Evolutionary conservation across 805 yeast genomes (phyloP).

Genomic region (Starmerella etchellsii): DNA sequence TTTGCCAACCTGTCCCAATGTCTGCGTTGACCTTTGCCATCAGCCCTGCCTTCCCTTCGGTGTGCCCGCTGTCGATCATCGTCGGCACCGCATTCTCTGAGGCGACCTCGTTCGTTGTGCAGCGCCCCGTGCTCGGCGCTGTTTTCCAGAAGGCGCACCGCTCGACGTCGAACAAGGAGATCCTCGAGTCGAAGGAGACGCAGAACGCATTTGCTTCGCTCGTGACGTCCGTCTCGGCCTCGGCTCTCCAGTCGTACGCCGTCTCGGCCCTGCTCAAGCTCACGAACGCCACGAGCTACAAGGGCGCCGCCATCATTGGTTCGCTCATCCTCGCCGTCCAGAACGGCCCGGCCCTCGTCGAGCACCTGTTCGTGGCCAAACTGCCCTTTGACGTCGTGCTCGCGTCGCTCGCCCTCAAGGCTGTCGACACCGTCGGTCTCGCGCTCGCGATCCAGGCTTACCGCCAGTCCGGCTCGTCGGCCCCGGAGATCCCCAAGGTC

Average conservation of each 20-base stretch:
- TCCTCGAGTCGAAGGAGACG: constrained; percentile 28
- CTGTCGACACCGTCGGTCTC: constrained; percentile 33
- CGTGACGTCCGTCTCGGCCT: constrained; percentile 26
- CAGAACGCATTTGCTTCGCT: constrained; percentile 28
- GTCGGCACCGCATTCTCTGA: constrained; percentile 31
- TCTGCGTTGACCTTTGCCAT: no score
- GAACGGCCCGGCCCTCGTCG: constrained; percentile 28
- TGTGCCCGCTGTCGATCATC: constrained; percentile 27
- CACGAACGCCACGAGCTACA: constrained; percentile 29
- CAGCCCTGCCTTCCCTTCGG: constrained; percentile 19
- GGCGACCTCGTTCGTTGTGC: constrained; percentile 25
- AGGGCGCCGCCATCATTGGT: constrained; percentile 32
- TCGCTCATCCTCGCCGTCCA: constrained; percentile 29
- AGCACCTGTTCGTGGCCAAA: constrained; percentile 27
- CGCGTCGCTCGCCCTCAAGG: constrained; percentile 24
- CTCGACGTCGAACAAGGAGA: constrained; percentile 27
- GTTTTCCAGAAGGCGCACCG: constrained; percentile 29
- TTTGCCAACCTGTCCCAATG: no score
- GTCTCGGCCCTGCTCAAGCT: constrained; percentile 30
- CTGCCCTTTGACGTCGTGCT: constrained; percentile 28
- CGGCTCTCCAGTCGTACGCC: constrained; percentile 33
- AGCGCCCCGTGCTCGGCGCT: constrained; percentile 31
- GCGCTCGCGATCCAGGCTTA: constrained; percentile 25
- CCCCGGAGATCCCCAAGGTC: background rate
- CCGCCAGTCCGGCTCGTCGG: constrained; percentile 6